phyloP scores from a whole-genome alignment of 306 rosid species.

The Betula pendula region DNA sequence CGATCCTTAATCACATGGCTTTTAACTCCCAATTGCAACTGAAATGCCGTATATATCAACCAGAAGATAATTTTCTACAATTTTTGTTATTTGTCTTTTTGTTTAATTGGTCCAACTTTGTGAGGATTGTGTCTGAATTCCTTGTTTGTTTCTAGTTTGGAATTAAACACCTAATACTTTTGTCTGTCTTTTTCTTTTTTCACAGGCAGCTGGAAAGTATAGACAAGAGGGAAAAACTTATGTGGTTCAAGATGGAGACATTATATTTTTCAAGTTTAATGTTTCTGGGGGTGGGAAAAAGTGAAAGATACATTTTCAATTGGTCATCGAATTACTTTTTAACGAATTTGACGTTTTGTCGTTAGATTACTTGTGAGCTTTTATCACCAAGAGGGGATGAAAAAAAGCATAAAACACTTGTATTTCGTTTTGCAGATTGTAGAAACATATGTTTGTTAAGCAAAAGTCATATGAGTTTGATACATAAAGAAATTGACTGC shows the following conservation, averaged over 20 bases:
- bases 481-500: neutral
- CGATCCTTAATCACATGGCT: neutral
- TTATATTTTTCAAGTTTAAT: constrained; percentile 90
- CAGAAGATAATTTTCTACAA: neutral
- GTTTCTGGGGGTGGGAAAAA: constrained; percentile 98
- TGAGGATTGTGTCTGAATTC: neutral
- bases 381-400: neutral
- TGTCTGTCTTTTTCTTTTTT: constrained; percentile 4
- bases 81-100: neutral
- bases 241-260: constrained; percentile 90
- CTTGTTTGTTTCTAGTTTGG: neutral
- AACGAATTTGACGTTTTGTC: neutral
- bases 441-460: neutral
- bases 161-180: neutral
- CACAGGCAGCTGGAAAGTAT: constrained; percentile 87
- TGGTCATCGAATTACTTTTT: neutral
- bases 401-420: neutral
- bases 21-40: neutral
- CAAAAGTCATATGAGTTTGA: neutral
- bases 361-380: neutral
- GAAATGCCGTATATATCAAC: neutral
- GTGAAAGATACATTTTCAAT: constrained; percentile 36
- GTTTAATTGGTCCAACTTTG: neutral
- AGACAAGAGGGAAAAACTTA: constrained; percentile 94
- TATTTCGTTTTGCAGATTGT: neutral